Conservation (phyloP, 345 rosid species). For the Eutrema yunnanense region DNA sequence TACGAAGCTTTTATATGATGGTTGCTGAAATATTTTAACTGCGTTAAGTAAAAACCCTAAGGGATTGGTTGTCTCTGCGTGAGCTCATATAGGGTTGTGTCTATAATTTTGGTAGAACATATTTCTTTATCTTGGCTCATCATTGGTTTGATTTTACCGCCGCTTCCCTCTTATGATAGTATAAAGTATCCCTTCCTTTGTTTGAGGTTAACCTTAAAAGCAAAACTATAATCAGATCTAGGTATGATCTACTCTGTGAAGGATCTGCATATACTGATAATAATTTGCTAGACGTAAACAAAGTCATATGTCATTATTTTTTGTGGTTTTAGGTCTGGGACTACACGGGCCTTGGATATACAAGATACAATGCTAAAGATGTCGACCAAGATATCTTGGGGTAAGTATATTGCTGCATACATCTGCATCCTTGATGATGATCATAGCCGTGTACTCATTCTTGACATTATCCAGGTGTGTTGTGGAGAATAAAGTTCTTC, state of each 20-base stretch:
- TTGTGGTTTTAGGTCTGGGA: constrained; percentile 75
- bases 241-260: neutral
- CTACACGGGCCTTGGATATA: constrained; percentile 86
- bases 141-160: neutral
- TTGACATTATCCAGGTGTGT: constrained; percentile 61
- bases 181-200: neutral
- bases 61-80: neutral
- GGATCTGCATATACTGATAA: neutral
- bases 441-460: constrained; percentile 2
- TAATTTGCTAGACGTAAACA: neutral
- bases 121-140: neutral
- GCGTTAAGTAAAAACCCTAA: neutral
- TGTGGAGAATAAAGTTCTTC: constrained; percentile 95
- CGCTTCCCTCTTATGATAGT: neutral
- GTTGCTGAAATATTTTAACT: neutral
- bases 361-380: constrained; percentile 77
- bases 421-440: neutral
- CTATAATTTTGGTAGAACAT: neutral
- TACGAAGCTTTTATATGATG: neutral
- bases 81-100: neutral
- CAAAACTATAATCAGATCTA: neutral
- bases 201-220: neutral
- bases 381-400: constrained; percentile 67
- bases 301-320: neutral
- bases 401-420: constrained; percentile 36